Evolutionary conservation across 2,329 filamentous ascomycete genomes (phyloP).

Genomic region (Alternaria ventricosa): DNA sequence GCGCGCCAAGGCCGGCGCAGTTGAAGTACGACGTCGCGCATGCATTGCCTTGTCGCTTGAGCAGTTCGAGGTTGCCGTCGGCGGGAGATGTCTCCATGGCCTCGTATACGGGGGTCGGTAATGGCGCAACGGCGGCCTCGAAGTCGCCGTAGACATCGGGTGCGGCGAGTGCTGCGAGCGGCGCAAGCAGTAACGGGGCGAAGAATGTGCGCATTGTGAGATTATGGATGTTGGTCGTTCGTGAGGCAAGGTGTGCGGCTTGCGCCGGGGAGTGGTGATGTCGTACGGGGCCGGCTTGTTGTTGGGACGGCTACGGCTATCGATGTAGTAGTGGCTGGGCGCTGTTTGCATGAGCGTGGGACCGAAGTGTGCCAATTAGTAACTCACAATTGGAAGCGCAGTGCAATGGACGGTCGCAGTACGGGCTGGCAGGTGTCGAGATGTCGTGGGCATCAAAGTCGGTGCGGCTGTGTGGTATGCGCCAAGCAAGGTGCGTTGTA

Average conservation of each 20-base stretch:
- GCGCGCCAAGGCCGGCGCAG: conserved; percentile 60
- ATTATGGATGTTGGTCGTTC: not conserved
- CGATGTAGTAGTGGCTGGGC: conserved; percentile 8
- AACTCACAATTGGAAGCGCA: not conserved
- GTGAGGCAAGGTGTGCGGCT: conserved; percentile 11
- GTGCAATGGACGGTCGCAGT: not conserved
- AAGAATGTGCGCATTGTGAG: conserved; percentile 39
- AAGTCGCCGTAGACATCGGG: conserved; percentile 40
- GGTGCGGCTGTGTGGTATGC: conserved; percentile 10
- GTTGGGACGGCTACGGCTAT: conserved; percentile 9
- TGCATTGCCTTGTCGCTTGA: conserved; percentile 47
- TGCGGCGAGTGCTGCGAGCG: conserved; percentile 37
- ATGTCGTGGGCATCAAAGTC: conserved; percentile 12
- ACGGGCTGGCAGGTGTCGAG: conserved; percentile 9
- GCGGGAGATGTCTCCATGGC: conserved; percentile 28
- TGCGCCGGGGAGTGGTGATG: conserved; percentile 14
- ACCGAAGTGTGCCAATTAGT: not conserved
- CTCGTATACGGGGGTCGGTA: conserved; percentile 30
- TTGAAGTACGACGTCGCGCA: conserved; percentile 61
- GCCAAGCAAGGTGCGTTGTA: conserved; percentile 10
- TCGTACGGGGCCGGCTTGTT: conserved; percentile 7
- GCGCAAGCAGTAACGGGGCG: conserved; percentile 34
- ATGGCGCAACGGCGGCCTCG: conserved; percentile 34
- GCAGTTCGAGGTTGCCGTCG: conserved; percentile 31
- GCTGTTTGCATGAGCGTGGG: not conserved